phyloP scores from a whole-genome alignment of 306 rosid genomes.

The Cicer judaicum region DNA sequence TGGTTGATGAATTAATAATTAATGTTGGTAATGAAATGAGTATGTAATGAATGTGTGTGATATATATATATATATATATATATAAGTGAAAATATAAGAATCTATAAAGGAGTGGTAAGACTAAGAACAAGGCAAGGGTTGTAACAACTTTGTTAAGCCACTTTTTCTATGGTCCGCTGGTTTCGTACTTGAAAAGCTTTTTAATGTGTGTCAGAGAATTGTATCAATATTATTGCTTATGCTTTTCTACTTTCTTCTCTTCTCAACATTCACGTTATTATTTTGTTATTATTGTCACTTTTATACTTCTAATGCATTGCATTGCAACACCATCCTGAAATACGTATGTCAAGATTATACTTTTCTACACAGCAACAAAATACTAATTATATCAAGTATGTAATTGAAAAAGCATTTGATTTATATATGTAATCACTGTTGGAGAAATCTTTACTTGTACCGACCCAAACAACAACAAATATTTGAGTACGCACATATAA shows the following conservation, averaged over 20 bases:
- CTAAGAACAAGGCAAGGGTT: background rate
- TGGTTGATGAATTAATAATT: conserved; percentile 31
- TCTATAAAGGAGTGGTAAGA: conserved; percentile 32
- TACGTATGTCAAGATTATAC: background rate
- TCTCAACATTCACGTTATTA: conserved; percentile 31
- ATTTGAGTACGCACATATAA: too few relatives aligned
- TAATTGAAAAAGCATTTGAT: too few relatives aligned
- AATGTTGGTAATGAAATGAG: conserved; percentile 24
- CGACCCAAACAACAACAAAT: too few relatives aligned
- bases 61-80: conserved; percentile 36
- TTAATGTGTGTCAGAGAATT: background rate
- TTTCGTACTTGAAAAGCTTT: conserved; percentile 41
- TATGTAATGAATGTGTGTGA: background rate
- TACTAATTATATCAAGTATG: background rate
- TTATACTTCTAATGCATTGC: conserved; percentile 5
- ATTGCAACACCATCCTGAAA: too few relatives aligned
- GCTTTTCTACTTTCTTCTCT: conserved; percentile 34
- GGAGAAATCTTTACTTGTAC: too few relatives aligned
- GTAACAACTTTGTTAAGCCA: conserved; percentile 36
- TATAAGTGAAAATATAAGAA: conserved; percentile 14
- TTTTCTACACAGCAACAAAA: background rate
- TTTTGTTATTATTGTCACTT: conserved; percentile 10
- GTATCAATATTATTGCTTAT: conserved; percentile 43
- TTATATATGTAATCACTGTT: too few relatives aligned
- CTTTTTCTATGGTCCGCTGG: conserved; percentile 47